Evolutionary conservation across 108 stramenopile species (phyloP).

Genomic region (Stephanodiscus triporus): DNA sequence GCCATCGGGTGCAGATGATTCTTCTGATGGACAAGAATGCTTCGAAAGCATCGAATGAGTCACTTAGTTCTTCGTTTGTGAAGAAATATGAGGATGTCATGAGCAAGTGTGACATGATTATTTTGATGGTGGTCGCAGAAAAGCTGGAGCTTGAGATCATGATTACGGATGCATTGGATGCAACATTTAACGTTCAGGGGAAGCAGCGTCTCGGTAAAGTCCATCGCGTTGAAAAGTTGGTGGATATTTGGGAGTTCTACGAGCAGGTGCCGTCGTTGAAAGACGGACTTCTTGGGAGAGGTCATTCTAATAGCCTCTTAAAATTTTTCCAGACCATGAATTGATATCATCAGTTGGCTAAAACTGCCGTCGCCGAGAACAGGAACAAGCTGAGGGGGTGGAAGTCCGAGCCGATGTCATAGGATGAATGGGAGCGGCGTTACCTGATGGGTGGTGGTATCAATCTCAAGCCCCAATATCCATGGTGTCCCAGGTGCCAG

Average conservation of each 20-base stretch:
- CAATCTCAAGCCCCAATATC: neutral
- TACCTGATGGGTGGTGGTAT: neutral
- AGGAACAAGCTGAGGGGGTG: neutral
- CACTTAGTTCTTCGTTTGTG: neutral
- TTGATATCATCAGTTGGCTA: neutral
- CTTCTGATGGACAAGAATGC: neutral
- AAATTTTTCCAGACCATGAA: neutral
- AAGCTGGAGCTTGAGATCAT: neutral
- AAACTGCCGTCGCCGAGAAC: neutral
- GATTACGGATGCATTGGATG: neutral
- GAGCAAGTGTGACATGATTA: neutral
- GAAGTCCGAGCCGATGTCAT: neutral
- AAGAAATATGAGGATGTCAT: neutral
- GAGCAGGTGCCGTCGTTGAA: neutral
- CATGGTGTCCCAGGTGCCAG: neutral
- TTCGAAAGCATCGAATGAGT: neutral
- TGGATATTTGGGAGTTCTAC: slow-evolving; percentile 5
- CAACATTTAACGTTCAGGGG: neutral
- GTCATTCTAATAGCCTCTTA: neutral
- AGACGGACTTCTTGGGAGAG: neutral
- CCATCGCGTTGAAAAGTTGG: neutral
- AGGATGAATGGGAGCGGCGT: neutral
- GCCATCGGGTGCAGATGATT: slow-evolving; percentile 1
- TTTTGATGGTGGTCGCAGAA: neutral
- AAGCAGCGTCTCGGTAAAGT: neutral